phyloP scores from a whole-genome alignment of 1,284 basidiomycete species.

The Ustilago crameri region DNA sequence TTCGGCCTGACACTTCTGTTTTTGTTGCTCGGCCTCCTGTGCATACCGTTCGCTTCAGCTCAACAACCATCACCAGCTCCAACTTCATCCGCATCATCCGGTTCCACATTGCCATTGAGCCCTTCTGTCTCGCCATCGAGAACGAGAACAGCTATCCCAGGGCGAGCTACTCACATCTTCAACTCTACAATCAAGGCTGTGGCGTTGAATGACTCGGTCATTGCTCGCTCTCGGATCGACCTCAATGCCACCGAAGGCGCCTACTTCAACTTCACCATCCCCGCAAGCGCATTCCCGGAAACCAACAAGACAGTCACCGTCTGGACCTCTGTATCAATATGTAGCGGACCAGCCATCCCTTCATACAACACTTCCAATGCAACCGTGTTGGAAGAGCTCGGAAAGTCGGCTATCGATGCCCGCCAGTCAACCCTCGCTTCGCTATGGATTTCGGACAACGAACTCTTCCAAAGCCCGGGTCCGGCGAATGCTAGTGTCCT shows the following conservation, averaged over 20 bases:
- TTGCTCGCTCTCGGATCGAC: conserved; percentile 37
- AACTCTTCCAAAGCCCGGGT: conserved; percentile 35
- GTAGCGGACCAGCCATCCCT: conserved; percentile 57
- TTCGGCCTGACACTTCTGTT: neutral
- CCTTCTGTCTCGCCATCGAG: conserved; percentile 7
- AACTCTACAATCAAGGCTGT: conserved; percentile 29
- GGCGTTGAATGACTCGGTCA: conserved; percentile 54
- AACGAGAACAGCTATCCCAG: conserved; percentile 34
- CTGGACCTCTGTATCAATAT: conserved; percentile 59
- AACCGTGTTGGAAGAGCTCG: conserved; percentile 44
- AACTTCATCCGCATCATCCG: conserved; percentile 6
- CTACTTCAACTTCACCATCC: conserved; percentile 54
- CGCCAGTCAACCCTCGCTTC: conserved; percentile 49
- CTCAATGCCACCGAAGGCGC: conserved; percentile 35
- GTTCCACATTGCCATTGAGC: neutral
- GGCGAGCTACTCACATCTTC: conserved; percentile 35
- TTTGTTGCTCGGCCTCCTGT: conserved; percentile 2
- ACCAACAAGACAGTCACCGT: conserved; percentile 23
- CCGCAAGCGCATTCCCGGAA: conserved; percentile 21
- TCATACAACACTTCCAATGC: conserved; percentile 61
- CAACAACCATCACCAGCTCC: conserved; percentile 22
- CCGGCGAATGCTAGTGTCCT: conserved; percentile 44
- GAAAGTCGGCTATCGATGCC: conserved; percentile 42
- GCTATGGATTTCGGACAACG: conserved; percentile 54
- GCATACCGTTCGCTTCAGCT: conserved; percentile 5